Conservation (phyloP, 2,329 filamentous ascomycete species). For the Ilyonectria sp. region DNA sequence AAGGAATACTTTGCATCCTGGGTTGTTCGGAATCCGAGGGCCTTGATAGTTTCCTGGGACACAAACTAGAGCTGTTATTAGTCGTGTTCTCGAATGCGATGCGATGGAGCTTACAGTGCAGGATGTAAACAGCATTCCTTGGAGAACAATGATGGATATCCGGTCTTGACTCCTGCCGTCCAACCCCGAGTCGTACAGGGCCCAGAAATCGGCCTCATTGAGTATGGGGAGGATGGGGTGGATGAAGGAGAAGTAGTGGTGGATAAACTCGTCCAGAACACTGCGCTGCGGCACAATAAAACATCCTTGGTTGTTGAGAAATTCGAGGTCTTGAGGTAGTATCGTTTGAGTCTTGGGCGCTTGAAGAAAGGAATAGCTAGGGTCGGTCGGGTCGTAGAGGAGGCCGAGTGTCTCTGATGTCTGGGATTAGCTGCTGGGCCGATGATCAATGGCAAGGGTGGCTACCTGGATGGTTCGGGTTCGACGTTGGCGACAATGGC, state of each 20-base stretch:
- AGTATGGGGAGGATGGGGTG: constrained; percentile 49
- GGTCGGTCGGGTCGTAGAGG: constrained; percentile 29
- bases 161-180: constrained; percentile 21
- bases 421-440: background rate
- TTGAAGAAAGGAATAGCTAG: constrained; percentile 43
- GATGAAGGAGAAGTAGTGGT: constrained; percentile 48
- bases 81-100: background rate
- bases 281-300: constrained; percentile 44
- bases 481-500: background rate
- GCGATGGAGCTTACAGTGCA: constrained; percentile 30
- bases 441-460: background rate
- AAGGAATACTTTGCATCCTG: constrained; percentile 46
- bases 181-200: constrained; percentile 36
- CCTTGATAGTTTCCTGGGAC: constrained; percentile 36
- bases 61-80: constrained; percentile 33
- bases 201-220: constrained; percentile 46
- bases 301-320: constrained; percentile 46
- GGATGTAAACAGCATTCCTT: constrained; percentile 43
- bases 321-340: constrained; percentile 43
- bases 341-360: constrained; percentile 39
- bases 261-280: constrained; percentile 47
- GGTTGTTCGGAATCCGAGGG: constrained; percentile 40
- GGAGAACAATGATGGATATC: constrained; percentile 43
- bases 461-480: background rate
- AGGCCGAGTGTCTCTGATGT: background rate